Base-by-base conservation (phyloP, 1,139 yeast genomes). In the Kodamaea alishanica region DNA sequence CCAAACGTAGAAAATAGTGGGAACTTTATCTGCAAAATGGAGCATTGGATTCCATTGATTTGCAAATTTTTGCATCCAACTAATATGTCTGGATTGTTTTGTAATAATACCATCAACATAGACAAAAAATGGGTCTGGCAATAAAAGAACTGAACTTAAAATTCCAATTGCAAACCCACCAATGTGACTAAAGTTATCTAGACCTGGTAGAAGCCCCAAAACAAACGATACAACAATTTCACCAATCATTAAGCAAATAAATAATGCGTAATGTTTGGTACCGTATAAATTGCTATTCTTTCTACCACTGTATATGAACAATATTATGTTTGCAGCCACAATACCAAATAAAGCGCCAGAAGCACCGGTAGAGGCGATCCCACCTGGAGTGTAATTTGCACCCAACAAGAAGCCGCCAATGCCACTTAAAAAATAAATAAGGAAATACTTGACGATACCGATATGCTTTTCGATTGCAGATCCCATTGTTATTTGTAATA, bases 311-410 rank as follows among this genome's bases (percentile, higher is more conserved):
- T 78, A 77, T 2, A 81, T 50, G 48, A 84, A 73, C 50, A 80
- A 69, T 9, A 81, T 53, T 33, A 83, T 59, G 52, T 82, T 82
- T 6, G 82, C 60, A 7, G 86, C 84, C 45, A 84, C 77, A 26
- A 84, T 63, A 1, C 90, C 90, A 58, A 84, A 83, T 27, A 84
- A 61, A 1, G 88, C 73, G 2, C 92, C 92, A n/a, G 83, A 76
- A 2, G 88, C 87, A 2, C 92, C 92, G 0, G 84, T 77, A 11
- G 84, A 76, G 1, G 87, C 79, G 29, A 81, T 70, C 1, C 89
- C 90, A 39, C 71, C 69, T 1, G 89, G 87, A 2, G 88, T 74
- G 54, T 78, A 83, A 56, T 83, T 83, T 24, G 87, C 81, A 0
- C 92, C 90, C 37, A 84, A 65, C 20, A 84, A 52, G 49, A 81